phyloP scores from a whole-genome alignment of 345 rosid species.

The Limnanthes douglasii region DNA sequence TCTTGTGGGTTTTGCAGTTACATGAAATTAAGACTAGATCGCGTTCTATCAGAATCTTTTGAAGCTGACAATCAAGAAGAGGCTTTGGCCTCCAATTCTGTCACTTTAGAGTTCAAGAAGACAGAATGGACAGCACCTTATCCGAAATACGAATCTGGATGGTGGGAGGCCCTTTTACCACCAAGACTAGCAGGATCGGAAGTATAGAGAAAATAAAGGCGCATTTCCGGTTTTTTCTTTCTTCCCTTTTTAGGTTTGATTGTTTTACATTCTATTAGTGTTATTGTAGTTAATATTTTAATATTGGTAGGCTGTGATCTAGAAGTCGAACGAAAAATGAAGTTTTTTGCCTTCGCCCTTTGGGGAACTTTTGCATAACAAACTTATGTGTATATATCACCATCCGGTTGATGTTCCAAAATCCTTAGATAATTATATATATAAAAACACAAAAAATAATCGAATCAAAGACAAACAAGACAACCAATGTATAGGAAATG shows the following conservation, averaged over 20 bases:
- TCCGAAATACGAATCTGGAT: conserved; percentile 75
- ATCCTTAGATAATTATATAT: too few relatives aligned
- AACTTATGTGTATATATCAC: too few relatives aligned
- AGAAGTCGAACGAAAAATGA: too few relatives aligned
- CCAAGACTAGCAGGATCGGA: conserved; percentile 26
- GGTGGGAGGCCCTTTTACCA: conserved; percentile 92
- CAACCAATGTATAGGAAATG: not conserved
- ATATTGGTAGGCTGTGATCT: too few relatives aligned
- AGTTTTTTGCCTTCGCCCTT: not conserved
- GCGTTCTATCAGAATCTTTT: conserved; percentile 63
- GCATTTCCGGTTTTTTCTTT: too few relatives aligned
- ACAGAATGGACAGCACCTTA: conserved; percentile 94
- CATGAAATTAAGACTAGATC: conserved; percentile 92
- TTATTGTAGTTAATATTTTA: too few relatives aligned
- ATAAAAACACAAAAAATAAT: too few relatives aligned
- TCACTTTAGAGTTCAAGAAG: conserved; percentile 52
- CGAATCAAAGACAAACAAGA: too few relatives aligned
- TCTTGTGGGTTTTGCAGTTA: conserved; percentile 34
- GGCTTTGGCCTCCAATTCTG: conserved; percentile 68
- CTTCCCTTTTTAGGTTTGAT: conserved; percentile 4
- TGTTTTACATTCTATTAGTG: too few relatives aligned
- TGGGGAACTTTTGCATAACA: too few relatives aligned
- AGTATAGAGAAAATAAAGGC: too few relatives aligned
- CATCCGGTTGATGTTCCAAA: too few relatives aligned
- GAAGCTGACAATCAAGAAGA: conserved; percentile 60